Evolutionary conservation across 805 yeast species (phyloP), one percentile per base, ranked within the genome.

Genomic region (Wickerhamomyces strasburgensis): DNA sequence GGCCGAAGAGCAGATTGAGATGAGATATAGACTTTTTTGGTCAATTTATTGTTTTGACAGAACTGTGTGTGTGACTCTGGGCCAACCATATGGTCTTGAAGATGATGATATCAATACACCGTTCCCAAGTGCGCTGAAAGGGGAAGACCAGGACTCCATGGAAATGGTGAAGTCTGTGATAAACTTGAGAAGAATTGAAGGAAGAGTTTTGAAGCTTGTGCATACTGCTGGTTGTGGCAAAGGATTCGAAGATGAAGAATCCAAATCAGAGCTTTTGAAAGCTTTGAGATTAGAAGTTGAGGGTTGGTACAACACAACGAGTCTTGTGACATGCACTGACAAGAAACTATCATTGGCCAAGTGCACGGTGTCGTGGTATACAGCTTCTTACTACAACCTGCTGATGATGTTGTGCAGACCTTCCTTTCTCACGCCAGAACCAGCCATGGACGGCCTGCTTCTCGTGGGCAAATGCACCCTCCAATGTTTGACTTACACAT

Each of bases 21-120:
- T 32, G 55, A 52, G 69, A 32, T 62, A 63, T 36, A 55, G 79
- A 33, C 53, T 70, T 1, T 72, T 72, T 46, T 72, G 77, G 77
- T 62, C 71, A 37, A 67, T 68, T 5, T 71, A 70, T 46, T 64
- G 62, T 38, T 61, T 69, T 48, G 79, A 73, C 43, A 47, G 78
- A 29, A 54, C 71, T 15, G 64, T 75, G 15, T 67, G 76, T 5
- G 56, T 68, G 10, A 64, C 73, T 13, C 49, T 75, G 17, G 78
- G 79, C 1, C 60, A 78, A 26, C 70, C 73, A 3, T 58, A 70
- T 18, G 64, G 70, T 0, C 54, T 76, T 14, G 64, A 66, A 25
- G 80, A 74, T 40, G 65, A 65, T 35, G 78, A 73, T 43, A 68
- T 75, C 29, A 71, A 70, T 33, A 64, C 66, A 0, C 71, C 68